A percentile compares a stretch with the other conserved stretches of the same genome.
These are phyloP conservation scores for Capronia epimyces DNA, from an alignment of 2,329 filamentous ascomycete genomes.

Conservation along the genomic window DNA sequence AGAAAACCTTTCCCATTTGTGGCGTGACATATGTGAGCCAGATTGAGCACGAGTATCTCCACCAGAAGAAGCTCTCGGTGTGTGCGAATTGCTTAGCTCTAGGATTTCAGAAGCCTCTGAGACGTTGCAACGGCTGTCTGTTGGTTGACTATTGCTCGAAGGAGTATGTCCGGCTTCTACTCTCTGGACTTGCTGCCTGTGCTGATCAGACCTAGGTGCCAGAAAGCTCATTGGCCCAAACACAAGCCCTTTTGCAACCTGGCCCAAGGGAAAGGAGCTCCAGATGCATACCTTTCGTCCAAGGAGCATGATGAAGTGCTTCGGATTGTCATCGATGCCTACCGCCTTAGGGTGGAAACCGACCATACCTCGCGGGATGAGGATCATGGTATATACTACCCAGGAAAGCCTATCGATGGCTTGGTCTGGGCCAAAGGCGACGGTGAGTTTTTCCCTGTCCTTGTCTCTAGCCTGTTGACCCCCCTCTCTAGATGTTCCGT, in stretches of 20 bases:
- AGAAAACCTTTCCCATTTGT: constrained; percentile 23
- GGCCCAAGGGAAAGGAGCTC: constrained; percentile 26
- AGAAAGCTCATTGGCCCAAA: constrained; percentile 30
- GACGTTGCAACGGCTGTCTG: constrained; percentile 24
- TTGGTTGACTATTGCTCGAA: constrained; percentile 29
- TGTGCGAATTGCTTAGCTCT: constrained; percentile 26
- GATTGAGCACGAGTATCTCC: constrained; percentile 29
- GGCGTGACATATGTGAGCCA: constrained; percentile 22
- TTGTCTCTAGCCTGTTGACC: not conserved
- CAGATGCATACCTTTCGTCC: constrained; percentile 27
- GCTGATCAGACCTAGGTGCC: constrained; percentile 19
- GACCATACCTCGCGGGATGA: constrained; percentile 28
- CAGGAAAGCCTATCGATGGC: constrained; percentile 35
- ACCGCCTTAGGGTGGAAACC: constrained; percentile 31
- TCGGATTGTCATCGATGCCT: constrained; percentile 31
- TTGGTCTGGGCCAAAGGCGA: constrained; percentile 30
- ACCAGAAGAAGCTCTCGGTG: constrained; percentile 26
- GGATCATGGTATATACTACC: constrained; percentile 28
- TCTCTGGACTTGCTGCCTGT: not conserved
- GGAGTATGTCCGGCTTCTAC: constrained; percentile 13
- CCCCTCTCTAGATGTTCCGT: not conserved
- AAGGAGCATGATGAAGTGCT: constrained; percentile 27
- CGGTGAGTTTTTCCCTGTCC: constrained; percentile 6
- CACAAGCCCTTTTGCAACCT: constrained; percentile 29
- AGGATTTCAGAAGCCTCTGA: constrained; percentile 28